Base-by-base conservation (phyloP, 805 yeast species). In the Candida anglica region DNA sequence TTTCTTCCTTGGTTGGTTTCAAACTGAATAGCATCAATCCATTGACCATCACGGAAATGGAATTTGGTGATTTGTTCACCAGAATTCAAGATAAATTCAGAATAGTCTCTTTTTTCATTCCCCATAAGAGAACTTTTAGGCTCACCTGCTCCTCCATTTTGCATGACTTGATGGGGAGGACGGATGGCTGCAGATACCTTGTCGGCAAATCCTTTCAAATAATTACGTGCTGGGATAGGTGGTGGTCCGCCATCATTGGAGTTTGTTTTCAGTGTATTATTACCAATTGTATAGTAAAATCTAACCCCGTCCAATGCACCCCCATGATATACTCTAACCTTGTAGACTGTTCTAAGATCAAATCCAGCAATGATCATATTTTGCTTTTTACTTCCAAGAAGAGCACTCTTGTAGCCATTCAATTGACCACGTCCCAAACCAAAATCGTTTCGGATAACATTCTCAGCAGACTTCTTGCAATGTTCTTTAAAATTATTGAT, bases 1-100 rank as follows among this genome's bases (percentile, higher is more conserved):
- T 63, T 47, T 40, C 79, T 65, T 2, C 82, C 83, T 3, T 52
- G 51, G 37, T 61, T 64, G 2, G 95, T 84, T 14, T 78, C 66
- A 21, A 93, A 62, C 51, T 85, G 93, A 15, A 86, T 63, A 1
- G 82, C 96, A 64, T 93, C 98, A 4, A 93, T 66, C 97, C 98
- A 93, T 2, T 70, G 78, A 8, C 98, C 98, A 27, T 77, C 67
- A 43, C 95, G 69, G 29, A 87, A 60, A 27, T 71, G 67, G 35
- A 89, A 62, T 17, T 81, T 82, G 3, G 66, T 53, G 6, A 91
- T 62, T 7, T 43, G 38, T 51, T 91, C 96, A 30, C 78, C 85
- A 0, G 53, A 54, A 3, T 63, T 61, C n/a, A 88, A 47, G 1
- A 50, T 53, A 38, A 81, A 72, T 39, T 81, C 88, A 0, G 79